A percentile compares a stretch with the other conserved stretches of the same genome.
Evolutionary conservation across 352 stramenopile genomes (phyloP).

Genomic region (Globisporangium paddicum): DNA sequence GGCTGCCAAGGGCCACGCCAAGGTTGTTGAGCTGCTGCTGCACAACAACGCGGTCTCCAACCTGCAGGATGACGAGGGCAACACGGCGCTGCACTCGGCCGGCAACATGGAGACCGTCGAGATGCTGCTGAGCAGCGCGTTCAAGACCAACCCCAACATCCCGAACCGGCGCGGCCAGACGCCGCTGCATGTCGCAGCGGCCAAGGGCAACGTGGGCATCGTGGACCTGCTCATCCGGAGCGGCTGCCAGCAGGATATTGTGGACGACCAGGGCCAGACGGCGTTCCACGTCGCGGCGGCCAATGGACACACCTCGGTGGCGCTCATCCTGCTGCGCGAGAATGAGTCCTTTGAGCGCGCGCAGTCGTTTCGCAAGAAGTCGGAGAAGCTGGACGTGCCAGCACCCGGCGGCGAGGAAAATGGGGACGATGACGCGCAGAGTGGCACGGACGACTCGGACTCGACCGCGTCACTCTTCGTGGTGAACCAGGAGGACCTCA

Average conservation of each 20-base stretch:
- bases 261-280: conserved; percentile 83
- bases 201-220: conserved; percentile 65
- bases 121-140: conserved; percentile 48
- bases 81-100: conserved; percentile 71
- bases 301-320: conserved; percentile 72
- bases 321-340: conserved; percentile 66
- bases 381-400: conserved; percentile 7
- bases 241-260: conserved; percentile 59
- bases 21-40: conserved; percentile 60
- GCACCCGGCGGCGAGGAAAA: conserved; percentile 7
- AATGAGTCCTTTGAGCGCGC: conserved; percentile 31
- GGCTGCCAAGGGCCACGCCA: conserved; percentile 58
- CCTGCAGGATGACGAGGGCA: conserved; percentile 73
- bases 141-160: conserved; percentile 77
- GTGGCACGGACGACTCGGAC: conserved; percentile 14
- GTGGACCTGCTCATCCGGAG: conserved; percentile 71
- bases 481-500: conserved; percentile 80
- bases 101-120: conserved; percentile 63
- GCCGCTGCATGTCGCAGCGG: conserved; percentile 66
- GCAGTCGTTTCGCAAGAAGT: conserved; percentile 5
- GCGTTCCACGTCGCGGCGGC: conserved; percentile 78
- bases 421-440: conserved; percentile 11
- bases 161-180: conserved; percentile 70
- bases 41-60: conserved; percentile 67
- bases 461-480: conserved; percentile 32